Base-by-base conservation (phyloP, 768 basidiomycete species). In the Termitomyces sp. region DNA sequence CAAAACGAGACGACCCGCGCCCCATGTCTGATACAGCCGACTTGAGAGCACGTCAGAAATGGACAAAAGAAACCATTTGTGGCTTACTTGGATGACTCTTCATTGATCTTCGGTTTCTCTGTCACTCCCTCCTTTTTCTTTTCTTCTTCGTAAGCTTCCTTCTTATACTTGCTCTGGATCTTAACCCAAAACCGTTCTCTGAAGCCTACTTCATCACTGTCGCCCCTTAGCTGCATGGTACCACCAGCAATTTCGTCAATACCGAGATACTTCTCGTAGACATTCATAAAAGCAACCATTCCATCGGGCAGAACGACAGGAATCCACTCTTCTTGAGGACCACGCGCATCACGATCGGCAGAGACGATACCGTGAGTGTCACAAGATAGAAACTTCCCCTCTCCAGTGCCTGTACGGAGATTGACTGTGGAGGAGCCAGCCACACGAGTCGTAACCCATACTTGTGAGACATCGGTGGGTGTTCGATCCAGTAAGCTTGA, bases 301-400 rank as follows among this genome's bases (percentile, higher is more conserved):
- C 91, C 91, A 60, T 90, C 91, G 10, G 89, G 84, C 24, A 91
- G 72, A 56, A 94, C 76, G 26, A 93, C 82, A 16, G 93, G 89
- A 3, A 89, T 90, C 91, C 93, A 97, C 71, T 95, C 94, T 71
- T 97, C 94, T 71, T 96, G 92, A 4, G 91, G 89, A 1, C 94
- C 95, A 33, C 94, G 82, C 27, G 94, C 94, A 67, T 97, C 94
- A 46, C 91, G 79, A 68, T 92, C 88, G 44, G 90, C 87, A 62
- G 87, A 84, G 14, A 96, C 88, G 20, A 93, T 76, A 7, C 94
- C 94, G 65, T 92, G 86, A 60, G 86, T 80, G 74, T 95, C 92
- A 72, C 89, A 91, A 8, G 91, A 93, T 47, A 97, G 74, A 70
- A 95, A 97, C 72, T 94, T 94, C 10, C 92, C 92, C 69, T 90